Conservation (phyloP, 2,329 filamentous ascomycete species). For the Alternaria arbusti region DNA sequence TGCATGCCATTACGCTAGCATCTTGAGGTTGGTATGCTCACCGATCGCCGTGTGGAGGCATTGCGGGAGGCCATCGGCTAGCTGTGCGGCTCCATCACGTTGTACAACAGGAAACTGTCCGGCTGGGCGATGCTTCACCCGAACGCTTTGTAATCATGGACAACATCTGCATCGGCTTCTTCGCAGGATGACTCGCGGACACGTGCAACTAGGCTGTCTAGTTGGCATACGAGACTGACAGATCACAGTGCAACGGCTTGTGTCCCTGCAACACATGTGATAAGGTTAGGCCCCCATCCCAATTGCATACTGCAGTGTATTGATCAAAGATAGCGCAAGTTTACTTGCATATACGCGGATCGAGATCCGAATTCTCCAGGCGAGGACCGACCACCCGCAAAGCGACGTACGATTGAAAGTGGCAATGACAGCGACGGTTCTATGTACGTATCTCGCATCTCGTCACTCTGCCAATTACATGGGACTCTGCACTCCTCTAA, state of each 20-base stretch:
- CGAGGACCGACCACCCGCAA: slow-evolving; percentile 49
- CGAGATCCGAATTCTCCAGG: slow-evolving; percentile 43
- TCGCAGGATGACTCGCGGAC: not conserved
- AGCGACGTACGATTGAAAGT: slow-evolving; percentile 33
- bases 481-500: not conserved
- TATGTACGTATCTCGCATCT: slow-evolving; percentile 1
- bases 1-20: not conserved
- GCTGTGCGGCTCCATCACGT: not conserved
- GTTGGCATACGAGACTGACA: slow-evolving; percentile 14
- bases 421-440: slow-evolving; percentile 23
- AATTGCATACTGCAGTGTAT: not conserved
- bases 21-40: not conserved
- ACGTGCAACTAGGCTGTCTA: not conserved
- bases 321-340: slow-evolving; percentile 47
- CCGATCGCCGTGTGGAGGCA: not conserved
- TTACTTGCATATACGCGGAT: slow-evolving; percentile 49
- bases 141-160: not conserved
- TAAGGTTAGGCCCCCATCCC: slow-evolving; percentile 51
- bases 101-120: not conserved
- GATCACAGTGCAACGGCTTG: slow-evolving; percentile 63
- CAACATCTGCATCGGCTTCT: not conserved
- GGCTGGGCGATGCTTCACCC: not conserved
- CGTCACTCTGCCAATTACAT: not conserved
- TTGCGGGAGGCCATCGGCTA: not conserved
- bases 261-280: slow-evolving; percentile 65